phyloP scores from a whole-genome alignment of 495 filamentous ascomycete species.

The Diplogelasinospora grovesii region DNA sequence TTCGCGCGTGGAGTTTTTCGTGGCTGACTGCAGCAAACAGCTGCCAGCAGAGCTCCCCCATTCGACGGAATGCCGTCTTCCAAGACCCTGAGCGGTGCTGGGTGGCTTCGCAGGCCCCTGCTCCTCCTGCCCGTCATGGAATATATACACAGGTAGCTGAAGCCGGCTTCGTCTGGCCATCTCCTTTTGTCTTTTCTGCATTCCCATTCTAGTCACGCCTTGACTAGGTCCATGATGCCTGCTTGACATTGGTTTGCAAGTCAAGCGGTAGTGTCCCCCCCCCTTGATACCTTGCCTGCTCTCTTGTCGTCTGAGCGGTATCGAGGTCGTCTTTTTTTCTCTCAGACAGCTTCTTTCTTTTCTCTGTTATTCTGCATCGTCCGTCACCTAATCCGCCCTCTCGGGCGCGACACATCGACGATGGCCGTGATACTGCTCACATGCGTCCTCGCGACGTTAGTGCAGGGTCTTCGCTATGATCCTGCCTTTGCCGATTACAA shows the following conservation, averaged over 20 bases:
- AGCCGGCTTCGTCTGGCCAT: background rate
- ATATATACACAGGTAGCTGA: constrained; percentile 9
- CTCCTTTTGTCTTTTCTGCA: constrained; percentile 3
- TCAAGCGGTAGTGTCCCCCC: too few relatives aligned
- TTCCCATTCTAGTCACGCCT: constrained; percentile 3
- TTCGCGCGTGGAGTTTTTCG: too few relatives aligned
- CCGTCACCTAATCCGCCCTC: constrained; percentile 6
- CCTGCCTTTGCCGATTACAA: constrained; percentile 48
- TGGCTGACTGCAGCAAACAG: too few relatives aligned
- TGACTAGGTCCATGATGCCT: constrained; percentile 7
- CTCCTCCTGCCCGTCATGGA: background rate
- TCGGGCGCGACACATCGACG: constrained; percentile 9
- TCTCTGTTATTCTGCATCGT: background rate
- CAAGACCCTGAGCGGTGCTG: too few relatives aligned
- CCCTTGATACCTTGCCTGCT: too few relatives aligned
- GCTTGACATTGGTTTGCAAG: constrained; percentile 7
- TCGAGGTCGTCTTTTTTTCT: background rate
- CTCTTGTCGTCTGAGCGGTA: background rate
- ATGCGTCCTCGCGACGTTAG: constrained; percentile 5
- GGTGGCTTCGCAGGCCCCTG: too few relatives aligned
- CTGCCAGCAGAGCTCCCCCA: too few relatives aligned
- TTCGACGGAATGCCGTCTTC: too few relatives aligned
- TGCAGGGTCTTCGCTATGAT: constrained; percentile 47
- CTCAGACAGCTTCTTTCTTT: background rate
- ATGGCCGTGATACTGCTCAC: constrained; percentile 12